These are phyloP conservation scores for Aureobasidium sp. DNA, from an alignment of 2,329 filamentous ascomycete genomes.

Conservation along the genomic window DNA sequence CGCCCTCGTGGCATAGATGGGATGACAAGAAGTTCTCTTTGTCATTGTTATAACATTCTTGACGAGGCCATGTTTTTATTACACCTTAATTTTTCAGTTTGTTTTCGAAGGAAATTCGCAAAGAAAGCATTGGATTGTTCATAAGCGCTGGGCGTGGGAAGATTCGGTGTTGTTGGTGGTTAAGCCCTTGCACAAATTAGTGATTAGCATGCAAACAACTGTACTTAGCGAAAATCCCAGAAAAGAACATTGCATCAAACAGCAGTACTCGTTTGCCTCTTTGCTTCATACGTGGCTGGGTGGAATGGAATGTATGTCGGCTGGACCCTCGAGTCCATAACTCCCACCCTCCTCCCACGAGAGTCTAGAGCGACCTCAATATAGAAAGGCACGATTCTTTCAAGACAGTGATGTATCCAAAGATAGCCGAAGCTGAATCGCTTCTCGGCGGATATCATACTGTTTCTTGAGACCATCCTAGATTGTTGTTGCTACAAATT, in stretches of 20 bases:
- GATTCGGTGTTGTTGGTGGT: neutral
- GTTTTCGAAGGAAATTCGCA: neutral
- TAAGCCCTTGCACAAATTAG: neutral
- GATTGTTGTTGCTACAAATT: no score
- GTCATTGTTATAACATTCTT: neutral
- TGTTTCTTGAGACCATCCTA: no score
- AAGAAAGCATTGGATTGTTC: constrained; percentile 3
- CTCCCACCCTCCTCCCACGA: no score
- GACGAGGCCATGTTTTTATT: neutral
- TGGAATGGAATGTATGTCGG: no score
- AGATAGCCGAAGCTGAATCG: no score
- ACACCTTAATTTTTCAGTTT: neutral
- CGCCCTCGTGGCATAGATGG: constrained; percentile 14
- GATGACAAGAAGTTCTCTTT: neutral
- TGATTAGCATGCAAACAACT: constrained; percentile 7
- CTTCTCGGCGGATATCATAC: no score
- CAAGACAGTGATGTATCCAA: no score
- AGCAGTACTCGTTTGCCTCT: neutral
- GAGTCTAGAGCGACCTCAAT: no score
- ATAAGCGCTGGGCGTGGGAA: constrained; percentile 5
- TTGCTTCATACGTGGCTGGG: no score
- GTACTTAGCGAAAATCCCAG: constrained; percentile 1
- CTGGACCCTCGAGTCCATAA: no score
- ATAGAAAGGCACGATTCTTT: no score
- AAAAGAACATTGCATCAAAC: no score